Evolutionary conservation across 352 stramenopile genomes (phyloP).

Genomic region (Bremia lactucae): DNA sequence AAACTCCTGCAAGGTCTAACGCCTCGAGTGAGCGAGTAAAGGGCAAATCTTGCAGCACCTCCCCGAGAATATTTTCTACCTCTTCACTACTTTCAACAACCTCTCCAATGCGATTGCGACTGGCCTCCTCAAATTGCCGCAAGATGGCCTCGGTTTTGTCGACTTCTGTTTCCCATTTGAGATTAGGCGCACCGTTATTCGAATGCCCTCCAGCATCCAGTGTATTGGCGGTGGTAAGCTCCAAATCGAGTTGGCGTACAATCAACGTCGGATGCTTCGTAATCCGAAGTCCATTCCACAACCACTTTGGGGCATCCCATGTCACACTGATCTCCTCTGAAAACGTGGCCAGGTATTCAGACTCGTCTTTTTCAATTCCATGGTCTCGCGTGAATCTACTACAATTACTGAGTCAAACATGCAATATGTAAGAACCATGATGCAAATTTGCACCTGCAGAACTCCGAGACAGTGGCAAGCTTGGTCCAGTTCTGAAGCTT

Average conservation of each 20-base stretch:
- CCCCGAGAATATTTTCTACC: slow-evolving; percentile 45
- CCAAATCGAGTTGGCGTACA: slow-evolving; percentile 66
- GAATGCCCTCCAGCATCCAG: slow-evolving; percentile 25
- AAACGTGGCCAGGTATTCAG: slow-evolving; percentile 70
- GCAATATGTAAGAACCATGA: background rate
- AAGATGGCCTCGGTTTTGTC: slow-evolving; percentile 77
- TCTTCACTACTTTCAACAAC: slow-evolving; percentile 41
- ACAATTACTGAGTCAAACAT: background rate
- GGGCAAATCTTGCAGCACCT: slow-evolving; percentile 51
- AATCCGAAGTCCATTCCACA: slow-evolving; percentile 78
- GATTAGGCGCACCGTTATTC: slow-evolving; percentile 26
- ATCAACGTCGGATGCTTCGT: slow-evolving; percentile 83
- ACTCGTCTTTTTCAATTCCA: slow-evolving; percentile 81
- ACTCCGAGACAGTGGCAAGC: slow-evolving; percentile 69
- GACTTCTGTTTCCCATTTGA: slow-evolving; percentile 72
- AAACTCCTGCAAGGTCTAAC: slow-evolving; percentile 66
- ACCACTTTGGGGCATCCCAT: slow-evolving; percentile 58
- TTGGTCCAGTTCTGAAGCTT: slow-evolving; percentile 87
- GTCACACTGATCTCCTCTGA: slow-evolving; percentile 79
- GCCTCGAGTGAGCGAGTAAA: slow-evolving; percentile 71
- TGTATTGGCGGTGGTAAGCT: slow-evolving; percentile 23
- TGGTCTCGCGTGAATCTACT: slow-evolving; percentile 75
- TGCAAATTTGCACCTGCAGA: slow-evolving; percentile 34
- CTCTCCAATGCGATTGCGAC: slow-evolving; percentile 50
- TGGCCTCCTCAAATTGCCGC: slow-evolving; percentile 70